phyloP scores from a whole-genome alignment of 2,329 filamentous ascomycete genomes.

The Camillea tinctor region DNA sequence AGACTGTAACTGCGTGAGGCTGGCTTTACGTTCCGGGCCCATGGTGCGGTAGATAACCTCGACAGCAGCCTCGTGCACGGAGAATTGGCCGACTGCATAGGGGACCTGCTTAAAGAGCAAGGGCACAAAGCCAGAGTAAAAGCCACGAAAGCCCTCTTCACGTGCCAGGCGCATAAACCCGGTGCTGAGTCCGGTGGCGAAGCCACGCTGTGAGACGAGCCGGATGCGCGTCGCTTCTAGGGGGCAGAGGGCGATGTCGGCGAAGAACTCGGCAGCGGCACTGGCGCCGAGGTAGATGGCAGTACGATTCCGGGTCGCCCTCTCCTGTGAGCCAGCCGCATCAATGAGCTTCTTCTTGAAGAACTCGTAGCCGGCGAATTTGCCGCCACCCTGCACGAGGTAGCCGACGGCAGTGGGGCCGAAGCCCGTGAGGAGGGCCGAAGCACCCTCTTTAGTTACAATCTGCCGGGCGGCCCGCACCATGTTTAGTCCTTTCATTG shows the following conservation, averaged over 20 bases:
- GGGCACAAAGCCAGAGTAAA: slow-evolving; percentile 89
- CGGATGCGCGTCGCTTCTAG: slow-evolving; percentile 80
- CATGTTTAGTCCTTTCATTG: slow-evolving; percentile 81
- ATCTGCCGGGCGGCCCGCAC: slow-evolving; percentile 76
- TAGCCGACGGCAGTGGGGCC: slow-evolving; percentile 85
- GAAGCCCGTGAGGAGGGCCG: slow-evolving; percentile 78
- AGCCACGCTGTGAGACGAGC: slow-evolving; percentile 78
- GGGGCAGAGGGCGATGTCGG: slow-evolving; percentile 82
- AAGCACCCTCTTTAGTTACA: slow-evolving; percentile 74
- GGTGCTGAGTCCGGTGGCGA: slow-evolving; percentile 67
- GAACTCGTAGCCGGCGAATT: slow-evolving; percentile 91
- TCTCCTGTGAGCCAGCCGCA: slow-evolving; percentile 54
- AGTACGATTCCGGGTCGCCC: slow-evolving; percentile 44
- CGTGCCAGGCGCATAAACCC: slow-evolving; percentile 75
- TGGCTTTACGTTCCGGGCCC: slow-evolving; percentile 65
- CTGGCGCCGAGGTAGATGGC: slow-evolving; percentile 71
- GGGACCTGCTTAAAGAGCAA: slow-evolving; percentile 87
- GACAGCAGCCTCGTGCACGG: slow-evolving; percentile 85
- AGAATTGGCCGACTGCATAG: slow-evolving; percentile 93
- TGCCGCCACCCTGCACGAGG: slow-evolving; percentile 85
- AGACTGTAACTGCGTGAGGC: slow-evolving; percentile 67
- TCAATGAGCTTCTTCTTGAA: slow-evolving; percentile 89
- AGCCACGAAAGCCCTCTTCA: slow-evolving; percentile 74
- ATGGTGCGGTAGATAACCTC: slow-evolving; percentile 71
- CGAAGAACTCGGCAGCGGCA: slow-evolving; percentile 68